Conservation (phyloP, 345 rosid species). For the Citrus trifoliata region DNA sequence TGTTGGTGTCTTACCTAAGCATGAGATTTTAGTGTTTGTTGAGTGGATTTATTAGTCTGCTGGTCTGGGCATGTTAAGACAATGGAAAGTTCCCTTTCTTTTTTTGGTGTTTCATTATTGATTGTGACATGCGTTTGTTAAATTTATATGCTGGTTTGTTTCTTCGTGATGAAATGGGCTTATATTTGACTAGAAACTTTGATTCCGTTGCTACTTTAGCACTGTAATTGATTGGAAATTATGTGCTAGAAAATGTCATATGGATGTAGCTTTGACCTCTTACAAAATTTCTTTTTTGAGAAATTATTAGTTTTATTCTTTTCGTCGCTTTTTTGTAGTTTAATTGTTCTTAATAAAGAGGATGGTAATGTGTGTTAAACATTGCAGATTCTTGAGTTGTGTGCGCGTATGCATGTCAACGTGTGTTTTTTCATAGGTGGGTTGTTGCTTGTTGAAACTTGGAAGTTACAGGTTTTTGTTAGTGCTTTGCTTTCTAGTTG, state of each 20-base stretch:
- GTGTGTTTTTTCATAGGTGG: not conserved
- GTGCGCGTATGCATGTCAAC: not conserved
- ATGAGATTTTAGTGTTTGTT: conserved; percentile 2
- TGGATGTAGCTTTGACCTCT: not conserved
- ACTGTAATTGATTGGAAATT: not conserved
- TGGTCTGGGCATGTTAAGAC: not conserved
- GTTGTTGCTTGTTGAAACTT: not conserved
- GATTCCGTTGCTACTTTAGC: not conserved
- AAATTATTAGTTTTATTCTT: not conserved
- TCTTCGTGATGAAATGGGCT: not conserved
- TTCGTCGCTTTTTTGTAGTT: not conserved
- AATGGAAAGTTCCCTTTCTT: not conserved
- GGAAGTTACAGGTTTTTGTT: not conserved
- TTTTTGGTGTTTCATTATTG: not conserved
- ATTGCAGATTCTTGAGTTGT: not conserved
- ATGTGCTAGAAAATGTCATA: not conserved
- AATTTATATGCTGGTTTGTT: not conserved
- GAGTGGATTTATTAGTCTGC: not conserved
- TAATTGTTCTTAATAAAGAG: not conserved
- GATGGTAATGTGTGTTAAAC: not conserved
- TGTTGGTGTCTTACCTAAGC: not conserved
- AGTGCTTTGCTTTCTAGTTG: not conserved
- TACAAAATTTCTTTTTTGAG: not conserved
- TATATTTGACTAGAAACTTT: not conserved
- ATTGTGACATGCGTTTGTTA: not conserved